These are phyloP conservation scores for Debaryomyces tyrocola DNA, from an alignment of 805 yeast species.

Conservation along the genomic window DNA sequence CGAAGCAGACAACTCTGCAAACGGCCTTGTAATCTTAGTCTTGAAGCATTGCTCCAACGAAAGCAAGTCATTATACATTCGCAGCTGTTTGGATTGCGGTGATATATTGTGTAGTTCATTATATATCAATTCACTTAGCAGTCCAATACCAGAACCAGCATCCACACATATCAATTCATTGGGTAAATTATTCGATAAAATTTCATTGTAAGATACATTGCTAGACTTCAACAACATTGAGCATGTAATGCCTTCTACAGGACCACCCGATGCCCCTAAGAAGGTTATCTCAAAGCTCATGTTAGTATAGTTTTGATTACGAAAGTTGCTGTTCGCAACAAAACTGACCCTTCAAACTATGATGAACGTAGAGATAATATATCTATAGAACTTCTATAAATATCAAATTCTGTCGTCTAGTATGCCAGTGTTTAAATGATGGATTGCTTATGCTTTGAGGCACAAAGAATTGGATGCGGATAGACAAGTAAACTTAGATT, in stretches of 20 bases:
- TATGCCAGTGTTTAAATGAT: too few species aligned
- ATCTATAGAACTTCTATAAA: too few species aligned
- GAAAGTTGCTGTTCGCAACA: too few species aligned
- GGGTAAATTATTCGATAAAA: constrained; percentile 21
- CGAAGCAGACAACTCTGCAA: constrained; percentile 12
- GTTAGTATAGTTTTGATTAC: too few species aligned
- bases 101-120: constrained; percentile 14
- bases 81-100: constrained; percentile 15
- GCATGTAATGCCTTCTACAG: constrained; percentile 69
- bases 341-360: too few species aligned
- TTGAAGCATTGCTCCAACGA: constrained; percentile 22
- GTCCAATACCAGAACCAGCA: constrained; percentile 73
- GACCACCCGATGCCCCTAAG: constrained; percentile 86
- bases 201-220: constrained; percentile 37
- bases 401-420: too few species aligned
- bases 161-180: constrained; percentile 61
- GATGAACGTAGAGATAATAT: too few species aligned
- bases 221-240: constrained; percentile 65
- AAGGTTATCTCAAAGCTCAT: constrained; percentile 60
- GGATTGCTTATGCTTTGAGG: too few species aligned
- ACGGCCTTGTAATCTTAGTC: constrained; percentile 24
- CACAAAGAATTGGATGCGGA: too few species aligned
- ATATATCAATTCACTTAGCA: constrained; percentile 45
- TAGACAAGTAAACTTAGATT: too few species aligned
- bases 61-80: constrained; percentile 31